A percentile compares a stretch with the other conserved stretches of the same genome.
Evolutionary conservation across 2,329 filamentous ascomycete genomes (phyloP).

Genomic region (Botryotinia narcissicola): DNA sequence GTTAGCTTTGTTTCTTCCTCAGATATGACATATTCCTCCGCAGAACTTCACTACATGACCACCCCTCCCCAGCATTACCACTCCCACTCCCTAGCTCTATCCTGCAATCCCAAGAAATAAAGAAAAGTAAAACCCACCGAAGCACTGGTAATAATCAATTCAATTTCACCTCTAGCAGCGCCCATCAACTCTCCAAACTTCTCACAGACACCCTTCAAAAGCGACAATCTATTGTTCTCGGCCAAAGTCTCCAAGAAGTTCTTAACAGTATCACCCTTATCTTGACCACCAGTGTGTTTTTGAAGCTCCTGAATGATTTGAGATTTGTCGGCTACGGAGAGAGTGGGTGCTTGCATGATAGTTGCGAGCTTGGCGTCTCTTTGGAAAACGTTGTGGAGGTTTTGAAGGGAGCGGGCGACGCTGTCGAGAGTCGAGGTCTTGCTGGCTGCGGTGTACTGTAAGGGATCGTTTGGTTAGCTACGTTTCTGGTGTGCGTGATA

Average conservation of each 20-base stretch:
- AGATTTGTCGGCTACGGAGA: constrained; percentile 76
- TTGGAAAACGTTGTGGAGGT: constrained; percentile 69
- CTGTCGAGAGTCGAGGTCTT: constrained; percentile 84
- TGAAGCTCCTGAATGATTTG: constrained; percentile 83
- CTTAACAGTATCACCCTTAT: constrained; percentile 80
- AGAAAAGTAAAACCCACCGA: constrained; percentile 57
- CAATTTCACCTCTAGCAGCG: constrained; percentile 87
- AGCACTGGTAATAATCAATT: constrained; percentile 88
- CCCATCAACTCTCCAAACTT: constrained; percentile 89
- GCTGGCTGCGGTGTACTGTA: constrained; percentile 89
- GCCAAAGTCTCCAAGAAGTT: constrained; percentile 90
- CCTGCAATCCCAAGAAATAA: neutral
- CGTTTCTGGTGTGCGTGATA: constrained; percentile 17
- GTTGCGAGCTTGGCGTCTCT: constrained; percentile 76
- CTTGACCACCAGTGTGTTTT: constrained; percentile 69
- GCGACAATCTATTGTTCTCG: constrained; percentile 90
- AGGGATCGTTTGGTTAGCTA: neutral
- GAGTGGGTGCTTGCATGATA: constrained; percentile 78
- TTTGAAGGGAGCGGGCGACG: constrained; percentile 75
- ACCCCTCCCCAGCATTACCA: neutral
- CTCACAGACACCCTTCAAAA: constrained; percentile 76
- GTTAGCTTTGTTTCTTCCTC: constrained; percentile 16
- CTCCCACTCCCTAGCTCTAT: neutral
- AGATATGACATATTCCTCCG: neutral
- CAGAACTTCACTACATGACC: neutral